Base-by-base conservation (phyloP, 768 basidiomycete genomes). In the Russula emetica region DNA sequence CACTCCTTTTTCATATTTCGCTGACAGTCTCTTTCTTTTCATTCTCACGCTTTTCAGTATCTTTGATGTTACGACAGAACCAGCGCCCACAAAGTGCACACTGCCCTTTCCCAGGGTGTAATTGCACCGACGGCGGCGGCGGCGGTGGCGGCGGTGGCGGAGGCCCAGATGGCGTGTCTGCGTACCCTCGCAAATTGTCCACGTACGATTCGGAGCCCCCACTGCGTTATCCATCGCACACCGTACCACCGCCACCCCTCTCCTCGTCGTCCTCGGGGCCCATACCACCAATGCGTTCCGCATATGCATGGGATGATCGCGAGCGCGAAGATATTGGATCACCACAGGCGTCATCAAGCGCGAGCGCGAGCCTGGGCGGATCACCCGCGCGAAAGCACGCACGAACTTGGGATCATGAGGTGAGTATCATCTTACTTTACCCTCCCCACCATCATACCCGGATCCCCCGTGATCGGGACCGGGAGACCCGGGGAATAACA, bases 341-440 rank as follows among this genome's bases (percentile, higher is more conserved):
- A 9, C 67, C 67, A 26, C 67, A 60, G 24, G 62, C 65, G 7
- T 60, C 67, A 18, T 60, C 67, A 16, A 68, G 61, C 30, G 55
- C 66, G 1, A 68, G 67, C 26, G 52, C 36, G 16, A 63, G 61
- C 42, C 50, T 44, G 2, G 40, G 65, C 10, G 66, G 61, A 55
- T 57, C 67, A 5, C 62, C 66, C 6, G 66, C 55, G 9, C 66
- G 67, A 11, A 69, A 69, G 47, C 67, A 69, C 24, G 60, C 65
- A 1, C 67, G 67, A 20, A 52, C 60, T 4, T 69, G 67, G 67
- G 67, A 69, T 45, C 32, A 52, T 7, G 66, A 63, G 40, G 67
- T 64, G 56, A 58, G 56, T n/a, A 20, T 34, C 5, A 36, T 13
- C 28, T n/a, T n/a, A n/a, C n/a, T n/a, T n/a, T n/a, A n/a, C n/a